Percentiles rank a stretch among this genome's conserved stretches.
Conservation (phyloP, 352 stramenopile genomes). For the Elongisporangium senticosum region DNA sequence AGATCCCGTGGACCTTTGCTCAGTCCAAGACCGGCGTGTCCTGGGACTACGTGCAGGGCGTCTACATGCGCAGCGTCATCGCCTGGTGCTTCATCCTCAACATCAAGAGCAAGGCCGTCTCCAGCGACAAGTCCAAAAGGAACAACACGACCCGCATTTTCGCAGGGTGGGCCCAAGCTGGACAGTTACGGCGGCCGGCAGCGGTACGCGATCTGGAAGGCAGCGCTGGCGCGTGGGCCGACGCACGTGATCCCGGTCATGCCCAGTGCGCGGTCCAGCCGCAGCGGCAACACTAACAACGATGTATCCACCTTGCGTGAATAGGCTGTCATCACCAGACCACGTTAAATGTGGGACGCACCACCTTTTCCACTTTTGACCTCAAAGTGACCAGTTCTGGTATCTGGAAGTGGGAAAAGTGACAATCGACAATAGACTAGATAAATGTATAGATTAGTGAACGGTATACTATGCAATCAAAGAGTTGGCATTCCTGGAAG, state of each 20-base stretch:
- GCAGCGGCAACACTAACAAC: not conserved
- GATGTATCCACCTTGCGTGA: too few relatives aligned
- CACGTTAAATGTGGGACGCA: too few relatives aligned
- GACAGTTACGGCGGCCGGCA: not conserved
- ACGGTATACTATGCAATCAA: too few relatives aligned
- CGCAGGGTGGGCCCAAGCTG: not conserved
- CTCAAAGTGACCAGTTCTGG: too few relatives aligned
- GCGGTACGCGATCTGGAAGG: not conserved
- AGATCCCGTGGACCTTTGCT: slow-evolving; percentile 11
- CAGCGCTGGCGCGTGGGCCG: not conserved
- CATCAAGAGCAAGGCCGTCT: slow-evolving; percentile 6
- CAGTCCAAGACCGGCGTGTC: slow-evolving; percentile 8
- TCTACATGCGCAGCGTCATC: slow-evolving; percentile 12
- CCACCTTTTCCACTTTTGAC: too few relatives aligned
- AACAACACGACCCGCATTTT: not conserved
- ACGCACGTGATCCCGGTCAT: not conserved
- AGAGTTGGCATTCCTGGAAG: too few relatives aligned
- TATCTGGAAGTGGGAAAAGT: too few relatives aligned
- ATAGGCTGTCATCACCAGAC: too few relatives aligned
- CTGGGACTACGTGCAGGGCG: slow-evolving; percentile 15
- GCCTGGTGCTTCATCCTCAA: slow-evolving; percentile 14
- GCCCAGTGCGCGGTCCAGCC: not conserved
- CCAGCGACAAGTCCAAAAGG: not conserved
- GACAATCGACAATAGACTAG: too few relatives aligned
- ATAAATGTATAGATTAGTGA: too few relatives aligned